Evolutionary conservation across 1,284 basidiomycete genomes (phyloP).

Genomic region (Melanopsichium pennsylvanicum): DNA sequence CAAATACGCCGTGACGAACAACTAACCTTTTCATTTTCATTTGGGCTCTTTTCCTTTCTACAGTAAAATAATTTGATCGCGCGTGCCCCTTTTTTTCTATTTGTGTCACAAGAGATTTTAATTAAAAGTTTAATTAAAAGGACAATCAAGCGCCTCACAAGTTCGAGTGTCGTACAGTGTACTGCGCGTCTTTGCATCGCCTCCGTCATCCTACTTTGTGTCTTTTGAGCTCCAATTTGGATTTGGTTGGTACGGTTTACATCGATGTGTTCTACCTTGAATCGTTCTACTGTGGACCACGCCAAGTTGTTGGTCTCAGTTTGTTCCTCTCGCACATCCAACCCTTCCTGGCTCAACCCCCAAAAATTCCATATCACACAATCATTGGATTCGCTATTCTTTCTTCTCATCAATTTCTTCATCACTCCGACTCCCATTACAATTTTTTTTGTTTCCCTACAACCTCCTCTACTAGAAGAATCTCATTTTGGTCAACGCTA

Average conservation of each 20-base stretch:
- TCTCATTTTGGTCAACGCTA: neutral
- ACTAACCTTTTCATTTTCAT: too few species aligned
- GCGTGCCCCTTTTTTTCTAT: slow-evolving; percentile 1
- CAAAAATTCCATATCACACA: neutral
- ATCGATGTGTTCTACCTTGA: too few species aligned
- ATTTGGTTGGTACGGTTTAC: neutral
- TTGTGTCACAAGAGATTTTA: too few species aligned
- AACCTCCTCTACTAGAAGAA: too few species aligned
- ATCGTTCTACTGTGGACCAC: too few species aligned
- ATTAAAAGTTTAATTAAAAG: too few species aligned
- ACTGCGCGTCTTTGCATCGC: slow-evolving; percentile 2
- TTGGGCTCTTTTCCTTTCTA: too few species aligned
- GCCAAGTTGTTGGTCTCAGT: slow-evolving; percentile 14
- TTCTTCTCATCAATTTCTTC: too few species aligned
- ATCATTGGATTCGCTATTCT: too few species aligned
- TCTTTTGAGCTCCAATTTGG: neutral
- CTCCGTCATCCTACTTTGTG: slow-evolving; percentile 1
- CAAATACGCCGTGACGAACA: too few species aligned
- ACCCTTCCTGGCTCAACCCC: neutral
- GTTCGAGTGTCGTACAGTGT: neutral
- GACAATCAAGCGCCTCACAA: neutral
- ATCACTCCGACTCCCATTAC: neutral
- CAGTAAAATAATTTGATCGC: too few species aligned
- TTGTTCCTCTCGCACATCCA: neutral
- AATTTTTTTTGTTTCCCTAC: neutral